Conservation (phyloP, 176 grass and related monocot genomes). For the Oryza brachyantha region DNA sequence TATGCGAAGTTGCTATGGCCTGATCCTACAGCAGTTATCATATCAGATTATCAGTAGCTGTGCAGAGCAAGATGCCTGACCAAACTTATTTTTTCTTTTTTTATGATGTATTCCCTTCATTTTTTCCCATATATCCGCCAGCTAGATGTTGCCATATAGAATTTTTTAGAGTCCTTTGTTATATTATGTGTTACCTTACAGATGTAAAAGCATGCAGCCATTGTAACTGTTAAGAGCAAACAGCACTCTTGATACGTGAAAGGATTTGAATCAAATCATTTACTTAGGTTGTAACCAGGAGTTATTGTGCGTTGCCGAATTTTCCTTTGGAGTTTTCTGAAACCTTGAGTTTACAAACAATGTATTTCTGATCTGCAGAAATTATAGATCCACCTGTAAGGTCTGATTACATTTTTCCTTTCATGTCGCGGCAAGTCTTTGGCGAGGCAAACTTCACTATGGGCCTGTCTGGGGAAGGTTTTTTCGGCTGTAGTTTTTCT, state of each 20-base stretch:
- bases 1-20: neutral
- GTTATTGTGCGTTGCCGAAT: neutral
- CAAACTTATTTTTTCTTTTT: neutral
- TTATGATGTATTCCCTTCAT: slow-evolving; percentile 30
- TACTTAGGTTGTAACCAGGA: neutral
- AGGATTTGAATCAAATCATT: slow-evolving; percentile 13
- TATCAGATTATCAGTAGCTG: neutral
- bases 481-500: no score
- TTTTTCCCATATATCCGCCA: slow-evolving; percentile 19
- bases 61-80: slow-evolving; percentile 1
- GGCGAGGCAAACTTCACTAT: no score
- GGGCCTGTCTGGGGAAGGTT: no score
- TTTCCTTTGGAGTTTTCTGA: neutral
- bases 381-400: no score
- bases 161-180: slow-evolving; percentile 27
- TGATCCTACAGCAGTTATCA: neutral
- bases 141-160: slow-evolving; percentile 26
- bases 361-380: no score
- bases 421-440: neutral
- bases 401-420: neutral
- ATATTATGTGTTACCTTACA: slow-evolving; percentile 40
- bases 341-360: no score
- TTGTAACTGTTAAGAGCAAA: slow-evolving; percentile 30
- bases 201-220: slow-evolving; percentile 35
- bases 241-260: slow-evolving; percentile 34